Base-by-base conservation (phyloP, 2,329 filamentous ascomycete species). In the Colletotrichum lini region DNA sequence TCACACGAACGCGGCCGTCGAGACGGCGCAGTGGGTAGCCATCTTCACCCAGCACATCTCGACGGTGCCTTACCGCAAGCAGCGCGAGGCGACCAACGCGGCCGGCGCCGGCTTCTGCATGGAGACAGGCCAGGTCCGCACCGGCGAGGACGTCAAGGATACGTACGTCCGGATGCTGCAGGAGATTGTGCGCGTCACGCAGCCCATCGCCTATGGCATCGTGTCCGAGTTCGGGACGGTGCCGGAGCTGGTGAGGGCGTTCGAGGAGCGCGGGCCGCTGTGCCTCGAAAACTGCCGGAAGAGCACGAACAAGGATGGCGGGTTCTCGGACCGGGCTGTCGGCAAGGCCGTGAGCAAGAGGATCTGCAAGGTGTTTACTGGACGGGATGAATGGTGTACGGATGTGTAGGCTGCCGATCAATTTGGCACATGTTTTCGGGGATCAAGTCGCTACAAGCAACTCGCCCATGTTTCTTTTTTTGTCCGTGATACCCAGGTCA, bases 21-120 rank as follows among this genome's bases (percentile, higher is more conserved):
- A 94, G 76, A 93, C 92, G 1, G 92, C 92, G 2, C 88, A 92
- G 75, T 94, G 93, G 91, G 90, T 95, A 40, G 84, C 87, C 40
- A 85, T 88, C 44, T 94, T 95, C 76, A 96, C 94, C 0, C 92
- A 95, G 76, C 92, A 96, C 78, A 91, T 96, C 59, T 93, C 92
- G 9, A 93, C 91, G 1, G 90, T 93, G 26, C 93, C 93, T 0
- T 95, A 95, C 79, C 89, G 89, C 73, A 87, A 84, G 62, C 85
- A 86, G 74, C 81, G 82, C 26, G 87, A 90, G 66, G 80, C 81
- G 44, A 79, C 81, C 59, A 82, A 82, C 74, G 84, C 84, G 65
- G 85, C 87, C 1, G 84, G 87, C 15, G 90, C 89, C 1, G 86
- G 88, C 0, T 96, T 96, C 79, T 95, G 93, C 81, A 95, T 95